These are phyloP conservation scores for Boletus reticuloceps DNA, from an alignment of 768 basidiomycete genomes.

Conservation along the genomic window DNA sequence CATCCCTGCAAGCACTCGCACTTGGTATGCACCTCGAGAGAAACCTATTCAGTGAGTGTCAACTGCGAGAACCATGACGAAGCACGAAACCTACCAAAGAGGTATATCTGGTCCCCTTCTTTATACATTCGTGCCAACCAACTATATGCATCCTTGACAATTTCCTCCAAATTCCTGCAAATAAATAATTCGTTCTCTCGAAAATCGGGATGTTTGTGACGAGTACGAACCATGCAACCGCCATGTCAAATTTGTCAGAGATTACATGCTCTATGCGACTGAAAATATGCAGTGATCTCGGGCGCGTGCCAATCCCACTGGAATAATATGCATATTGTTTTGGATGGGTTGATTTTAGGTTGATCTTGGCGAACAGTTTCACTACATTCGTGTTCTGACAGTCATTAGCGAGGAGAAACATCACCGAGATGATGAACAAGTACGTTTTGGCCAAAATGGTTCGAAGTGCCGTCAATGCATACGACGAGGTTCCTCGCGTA, in stretches of 20 bases:
- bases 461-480: too few relatives aligned
- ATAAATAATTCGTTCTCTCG: neutral
- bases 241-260: constrained; percentile 35
- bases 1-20: constrained; percentile 41
- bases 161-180: constrained; percentile 36
- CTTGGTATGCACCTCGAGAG: constrained; percentile 44
- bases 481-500: too few relatives aligned
- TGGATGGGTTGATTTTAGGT: too few relatives aligned
- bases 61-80: neutral
- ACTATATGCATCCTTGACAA: constrained; percentile 32
- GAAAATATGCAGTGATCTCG: too few relatives aligned
- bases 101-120: constrained; percentile 33
- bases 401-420: too few relatives aligned
- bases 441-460: too few relatives aligned
- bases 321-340: too few relatives aligned
- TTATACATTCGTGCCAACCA: constrained; percentile 32
- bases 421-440: too few relatives aligned
- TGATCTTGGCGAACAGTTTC: fast-evolving
- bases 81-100: constrained; percentile 27
- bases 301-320: too few relatives aligned
- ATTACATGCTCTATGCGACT: too few relatives aligned
- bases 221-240: constrained; percentile 34
- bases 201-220: neutral
- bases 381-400: too few relatives aligned
- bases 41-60: constrained; percentile 27